phyloP scores from a whole-genome alignment of 1,139 yeast genomes.

The Debaryomycetaceae sp. region DNA sequence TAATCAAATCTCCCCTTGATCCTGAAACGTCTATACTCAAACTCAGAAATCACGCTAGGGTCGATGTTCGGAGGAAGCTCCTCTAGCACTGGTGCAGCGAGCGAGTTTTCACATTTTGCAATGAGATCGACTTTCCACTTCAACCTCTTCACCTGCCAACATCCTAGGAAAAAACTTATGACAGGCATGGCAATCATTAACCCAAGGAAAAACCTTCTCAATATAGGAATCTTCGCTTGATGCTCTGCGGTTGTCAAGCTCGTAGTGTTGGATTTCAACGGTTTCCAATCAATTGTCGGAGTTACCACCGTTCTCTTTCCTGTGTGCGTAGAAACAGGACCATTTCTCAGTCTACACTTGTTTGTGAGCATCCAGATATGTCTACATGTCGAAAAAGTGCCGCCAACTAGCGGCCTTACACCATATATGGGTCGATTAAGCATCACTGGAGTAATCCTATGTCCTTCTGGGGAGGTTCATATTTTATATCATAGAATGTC shows the following conservation, averaged over 20 bases:
- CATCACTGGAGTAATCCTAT: too few species aligned
- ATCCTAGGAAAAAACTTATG: slow-evolving; percentile 78
- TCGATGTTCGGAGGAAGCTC: slow-evolving; percentile 62
- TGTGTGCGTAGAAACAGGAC: neutral
- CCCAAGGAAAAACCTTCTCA: slow-evolving; percentile 51
- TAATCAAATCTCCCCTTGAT: slow-evolving; percentile 79
- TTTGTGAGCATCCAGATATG: neutral
- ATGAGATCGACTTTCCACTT: slow-evolving; percentile 88
- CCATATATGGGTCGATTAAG: neutral
- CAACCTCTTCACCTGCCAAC: slow-evolving; percentile 88
- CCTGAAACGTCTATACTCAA: slow-evolving; percentile 76
- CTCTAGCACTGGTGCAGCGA: slow-evolving; percentile 65
- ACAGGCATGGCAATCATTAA: slow-evolving; percentile 83
- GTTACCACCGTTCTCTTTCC: slow-evolving; percentile 46
- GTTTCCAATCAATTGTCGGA: slow-evolving; percentile 82
- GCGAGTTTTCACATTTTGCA: slow-evolving; percentile 74
- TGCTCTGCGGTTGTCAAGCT: slow-evolving; percentile 40
- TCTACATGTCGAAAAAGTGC: neutral
- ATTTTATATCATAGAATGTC: too few species aligned
- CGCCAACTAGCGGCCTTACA: neutral
- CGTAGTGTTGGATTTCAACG: slow-evolving; percentile 54
- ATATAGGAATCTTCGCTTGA: slow-evolving; percentile 34
- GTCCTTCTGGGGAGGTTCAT: too few species aligned
- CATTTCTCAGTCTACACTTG: neutral
- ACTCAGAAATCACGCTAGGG: slow-evolving; percentile 56